Conservation (phyloP, 1,284 basidiomycete genomes). For the Ganoderma meredithae region DNA sequence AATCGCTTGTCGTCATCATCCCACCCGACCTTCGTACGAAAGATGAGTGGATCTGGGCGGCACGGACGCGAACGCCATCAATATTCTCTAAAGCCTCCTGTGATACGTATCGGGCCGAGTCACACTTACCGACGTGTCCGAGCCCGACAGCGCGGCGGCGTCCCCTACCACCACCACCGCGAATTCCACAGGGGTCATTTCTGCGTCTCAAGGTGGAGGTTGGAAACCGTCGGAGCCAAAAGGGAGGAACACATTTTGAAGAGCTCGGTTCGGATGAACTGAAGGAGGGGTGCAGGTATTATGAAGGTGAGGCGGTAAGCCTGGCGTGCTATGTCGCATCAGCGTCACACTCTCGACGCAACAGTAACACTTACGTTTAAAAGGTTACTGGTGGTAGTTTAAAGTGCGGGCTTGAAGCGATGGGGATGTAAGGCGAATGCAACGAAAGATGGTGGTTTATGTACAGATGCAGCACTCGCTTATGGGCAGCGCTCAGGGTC, state of each 20-base stretch:
- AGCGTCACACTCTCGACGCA: neutral
- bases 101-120: neutral
- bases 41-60: neutral
- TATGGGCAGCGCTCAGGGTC: too few species aligned
- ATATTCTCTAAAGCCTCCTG: neutral
- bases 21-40: slow-evolving; percentile 5
- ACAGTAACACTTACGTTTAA: neutral
- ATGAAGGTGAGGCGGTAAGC: neutral
- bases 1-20: neutral
- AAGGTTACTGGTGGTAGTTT: neutral
- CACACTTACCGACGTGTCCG: slow-evolving; percentile 2
- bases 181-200: neutral
- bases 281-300: neutral
- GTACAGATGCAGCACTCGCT: neutral
- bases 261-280: neutral
- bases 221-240: neutral
- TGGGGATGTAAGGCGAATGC: neutral
- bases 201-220: neutral
- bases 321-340: neutral
- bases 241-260: neutral
- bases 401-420: neutral
- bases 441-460: neutral
- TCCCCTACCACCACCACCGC: neutral
- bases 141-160: neutral
- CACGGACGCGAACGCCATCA: neutral